These are phyloP conservation scores for Dendrocalamus sinicus DNA, from an alignment of 176 grass and related monocot genomes.

Conservation along the genomic window DNA sequence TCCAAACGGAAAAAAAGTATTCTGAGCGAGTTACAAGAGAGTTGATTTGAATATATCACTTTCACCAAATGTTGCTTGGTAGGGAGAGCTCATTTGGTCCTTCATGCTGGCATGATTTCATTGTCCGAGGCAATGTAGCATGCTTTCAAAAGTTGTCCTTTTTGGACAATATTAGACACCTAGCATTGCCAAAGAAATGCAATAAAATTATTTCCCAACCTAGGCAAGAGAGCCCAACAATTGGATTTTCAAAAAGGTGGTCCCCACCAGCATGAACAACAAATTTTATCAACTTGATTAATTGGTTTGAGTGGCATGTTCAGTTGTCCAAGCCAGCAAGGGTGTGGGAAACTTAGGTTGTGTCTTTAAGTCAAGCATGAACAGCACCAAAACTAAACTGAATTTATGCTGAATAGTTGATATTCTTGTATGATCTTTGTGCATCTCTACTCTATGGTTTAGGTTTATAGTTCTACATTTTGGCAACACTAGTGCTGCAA, in stretches of 20 bases:
- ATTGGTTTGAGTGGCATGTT: not conserved
- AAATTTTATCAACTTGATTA: not conserved
- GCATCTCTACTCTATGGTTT: slow-evolving; percentile 7
- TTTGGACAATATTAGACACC: not conserved
- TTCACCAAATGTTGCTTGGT: not conserved
- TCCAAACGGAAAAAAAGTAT: not conserved
- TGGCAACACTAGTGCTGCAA: not conserved
- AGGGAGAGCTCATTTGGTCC: not conserved
- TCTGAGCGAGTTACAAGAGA: not conserved
- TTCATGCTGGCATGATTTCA: slow-evolving; percentile 4
- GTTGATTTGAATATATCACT: not conserved
- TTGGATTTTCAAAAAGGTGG: not conserved
- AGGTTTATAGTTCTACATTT: not conserved
- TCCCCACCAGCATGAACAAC: not conserved
- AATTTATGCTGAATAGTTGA: not conserved
- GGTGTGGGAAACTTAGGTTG: not conserved
- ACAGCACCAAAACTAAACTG: not conserved
- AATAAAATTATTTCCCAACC: not conserved
- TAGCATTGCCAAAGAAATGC: not conserved
- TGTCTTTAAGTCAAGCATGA: slow-evolving; percentile 1
- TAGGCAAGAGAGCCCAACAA: not conserved
- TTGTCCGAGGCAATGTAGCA: slow-evolving; percentile 12
- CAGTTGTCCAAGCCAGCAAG: slow-evolving; percentile 9
- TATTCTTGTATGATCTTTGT: not conserved
- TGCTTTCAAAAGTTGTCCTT: not conserved